Percentiles rank a stretch among this genome's conserved stretches.
These are phyloP conservation scores for Aspergillus latus DNA, from an alignment of 2,329 filamentous ascomycete genomes.

Conservation along the genomic window DNA sequence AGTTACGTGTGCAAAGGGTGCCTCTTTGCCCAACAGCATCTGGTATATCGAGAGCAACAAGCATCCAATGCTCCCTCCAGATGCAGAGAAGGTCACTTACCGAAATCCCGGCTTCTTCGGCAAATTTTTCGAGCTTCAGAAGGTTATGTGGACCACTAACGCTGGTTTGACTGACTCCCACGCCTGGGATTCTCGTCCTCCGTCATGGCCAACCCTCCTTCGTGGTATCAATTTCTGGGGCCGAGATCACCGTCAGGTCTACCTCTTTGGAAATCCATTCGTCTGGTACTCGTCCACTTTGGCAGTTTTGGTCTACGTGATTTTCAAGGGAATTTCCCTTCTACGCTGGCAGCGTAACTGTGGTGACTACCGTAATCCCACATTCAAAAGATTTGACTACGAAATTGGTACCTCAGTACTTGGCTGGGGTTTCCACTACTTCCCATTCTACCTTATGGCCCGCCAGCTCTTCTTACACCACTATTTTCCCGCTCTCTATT, in stretches of 20 bases:
- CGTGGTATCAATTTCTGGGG: conserved; percentile 99
- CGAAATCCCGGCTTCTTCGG: conserved; percentile 90
- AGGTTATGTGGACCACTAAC: conserved; percentile 99
- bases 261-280: conserved; percentile 90
- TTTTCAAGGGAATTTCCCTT: conserved; percentile 84
- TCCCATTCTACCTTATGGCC: conserved; percentile 97
- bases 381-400: conserved; percentile 96
- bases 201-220: conserved; percentile 85
- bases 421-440: conserved; percentile 97
- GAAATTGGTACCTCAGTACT: conserved; percentile 88
- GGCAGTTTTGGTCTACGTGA: conserved; percentile 71
- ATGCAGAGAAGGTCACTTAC: conserved; percentile 95
- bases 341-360: conserved; percentile 93
- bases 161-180: conserved; percentile 94
- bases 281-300: conserved; percentile 90
- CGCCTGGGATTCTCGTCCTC: conserved; percentile 94
- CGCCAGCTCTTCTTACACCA: conserved; percentile 98
- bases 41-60: conserved; percentile 95
- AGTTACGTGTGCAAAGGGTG: conserved; percentile 91
- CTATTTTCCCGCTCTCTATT: conserved; percentile 96
- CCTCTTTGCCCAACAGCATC: conserved; percentile 90
- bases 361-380: conserved; percentile 76
- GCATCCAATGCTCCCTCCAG: conserved; percentile 71
- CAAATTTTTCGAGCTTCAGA: conserved; percentile 96
- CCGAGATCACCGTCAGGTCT: conserved; percentile 88